A percentile compares a stretch with the other conserved stretches of the same genome.
Evolutionary conservation across 257 asterid genomes (phyloP).

Genomic region (Plantago elongata): DNA sequence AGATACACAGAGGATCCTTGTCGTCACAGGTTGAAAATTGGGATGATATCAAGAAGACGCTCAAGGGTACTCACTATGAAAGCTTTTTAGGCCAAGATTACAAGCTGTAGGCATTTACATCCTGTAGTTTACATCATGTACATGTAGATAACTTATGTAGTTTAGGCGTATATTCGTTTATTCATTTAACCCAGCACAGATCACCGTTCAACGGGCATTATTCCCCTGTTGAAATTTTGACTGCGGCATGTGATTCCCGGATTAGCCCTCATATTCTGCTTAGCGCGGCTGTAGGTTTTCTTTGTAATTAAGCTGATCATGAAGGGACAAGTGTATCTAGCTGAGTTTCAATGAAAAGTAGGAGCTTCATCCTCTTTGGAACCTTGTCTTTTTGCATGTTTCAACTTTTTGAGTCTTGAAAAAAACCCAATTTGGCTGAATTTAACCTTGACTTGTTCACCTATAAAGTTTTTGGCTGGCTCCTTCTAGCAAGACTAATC

Average conservation of each 20-base stretch:
- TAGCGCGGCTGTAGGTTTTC: neutral
- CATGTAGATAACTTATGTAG: constrained; percentile 23
- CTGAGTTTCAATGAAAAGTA: constrained; percentile 8
- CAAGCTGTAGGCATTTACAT: constrained; percentile 33
- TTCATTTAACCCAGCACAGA: constrained; percentile 31
- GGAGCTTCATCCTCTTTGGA: neutral
- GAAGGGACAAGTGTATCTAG: neutral
- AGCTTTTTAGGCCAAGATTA: constrained; percentile 59
- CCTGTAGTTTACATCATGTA: constrained; percentile 29
- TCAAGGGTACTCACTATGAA: constrained; percentile 68
- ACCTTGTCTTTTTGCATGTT: no score
- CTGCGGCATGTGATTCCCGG: neutral
- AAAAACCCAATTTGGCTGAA: no score
- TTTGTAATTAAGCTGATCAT: constrained; percentile 2
- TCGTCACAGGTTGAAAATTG: constrained; percentile 79
- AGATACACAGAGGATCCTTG: constrained; percentile 76
- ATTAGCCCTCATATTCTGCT: neutral
- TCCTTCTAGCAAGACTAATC: no score
- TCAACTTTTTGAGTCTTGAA: no score
- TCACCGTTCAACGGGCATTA: constrained; percentile 31
- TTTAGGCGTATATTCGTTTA: constrained; percentile 47
- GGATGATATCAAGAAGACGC: constrained; percentile 64
- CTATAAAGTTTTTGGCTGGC: no score
- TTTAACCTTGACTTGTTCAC: no score
- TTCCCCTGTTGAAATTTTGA: constrained; percentile 48